phyloP scores from a whole-genome alignment of 208 protist species.

The Herpetomonas muscarum region DNA sequence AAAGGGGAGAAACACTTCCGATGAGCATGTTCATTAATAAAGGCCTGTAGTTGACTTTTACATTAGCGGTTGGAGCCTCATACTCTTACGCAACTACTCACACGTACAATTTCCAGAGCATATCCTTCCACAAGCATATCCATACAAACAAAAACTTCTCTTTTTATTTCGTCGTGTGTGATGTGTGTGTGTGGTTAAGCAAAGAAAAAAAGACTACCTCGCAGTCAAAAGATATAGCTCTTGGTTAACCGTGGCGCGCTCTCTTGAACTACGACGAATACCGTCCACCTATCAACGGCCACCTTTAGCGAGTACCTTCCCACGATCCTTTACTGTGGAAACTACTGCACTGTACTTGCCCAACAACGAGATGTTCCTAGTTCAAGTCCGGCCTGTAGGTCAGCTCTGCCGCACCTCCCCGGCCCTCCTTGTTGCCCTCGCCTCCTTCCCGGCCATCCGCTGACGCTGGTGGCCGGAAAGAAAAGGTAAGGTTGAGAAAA shows the following conservation, averaged over 20 bases:
- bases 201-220: constrained; percentile 4
- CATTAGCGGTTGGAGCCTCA: neutral
- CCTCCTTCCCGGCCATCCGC: constrained; percentile 17
- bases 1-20: too few relatives aligned
- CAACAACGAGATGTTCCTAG: too few relatives aligned
- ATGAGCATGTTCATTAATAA: too few relatives aligned
- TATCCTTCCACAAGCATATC: too few relatives aligned
- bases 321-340: too few relatives aligned
- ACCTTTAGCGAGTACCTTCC: too few relatives aligned
- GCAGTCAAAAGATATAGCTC: neutral
- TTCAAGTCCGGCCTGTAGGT: neutral
- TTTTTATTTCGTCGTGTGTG: neutral
- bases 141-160: neutral
- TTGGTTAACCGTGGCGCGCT: neutral
- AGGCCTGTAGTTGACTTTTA: too few relatives aligned
- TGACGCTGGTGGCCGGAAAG: constrained; percentile 64
- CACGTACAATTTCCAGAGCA: too few relatives aligned
- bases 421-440: constrained; percentile 10
- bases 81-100: too few relatives aligned
- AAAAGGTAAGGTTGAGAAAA: constrained; percentile 81
- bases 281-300: too few relatives aligned
- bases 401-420: constrained; percentile 9
- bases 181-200: neutral
- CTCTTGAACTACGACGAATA: too few relatives aligned
- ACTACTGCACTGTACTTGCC: too few relatives aligned